Base-by-base conservation (phyloP, 305 asterid species). In the Caryopteris hybrid region DNA sequence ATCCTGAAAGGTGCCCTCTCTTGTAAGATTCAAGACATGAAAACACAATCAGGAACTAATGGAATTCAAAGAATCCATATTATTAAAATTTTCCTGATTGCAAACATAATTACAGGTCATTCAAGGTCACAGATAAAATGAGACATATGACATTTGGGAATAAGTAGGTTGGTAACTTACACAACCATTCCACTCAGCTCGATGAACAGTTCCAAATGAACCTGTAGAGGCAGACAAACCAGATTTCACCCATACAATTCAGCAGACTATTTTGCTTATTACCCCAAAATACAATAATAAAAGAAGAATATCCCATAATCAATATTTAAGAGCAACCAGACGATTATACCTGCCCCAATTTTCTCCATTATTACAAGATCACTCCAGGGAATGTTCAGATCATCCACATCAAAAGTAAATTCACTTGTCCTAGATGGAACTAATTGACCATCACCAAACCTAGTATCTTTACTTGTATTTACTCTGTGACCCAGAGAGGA, bases 121-220 rank as follows among this genome's bases (percentile, higher is more conserved):
- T 61, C 64, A 68, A 61, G 69, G 64, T 10, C 38, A 79, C 34
- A 43, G 43, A 64, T 36, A 71, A 76, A 50, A 22, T 69, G 68
- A 51, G 46, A 74, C 11, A 38, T 27, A 42, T 64, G 63, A 75
- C 48, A 54, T 47, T 25, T 20, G 43, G 71, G 64, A 53, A 64
- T 17, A 66, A 36, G 71, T 71, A 70, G 71, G 66, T 17, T 63
- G 68, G 78, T 66, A 65, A 73, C 99, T 86, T 89, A 95, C 99
- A 70, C 86, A 86, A 63, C 94, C 99, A 84, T 95, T 88, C 99
- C 99, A 95, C 74, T 92, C 99, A 81, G 97, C 99, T 74, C 96
- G 99, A 72, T 88, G 97, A 52, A 95, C 99, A 3, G 86, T 88
- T 69, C 99, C 99, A 83, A 95, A 95, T 63, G 99, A 95, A 78